These are phyloP conservation scores for Chiua virens DNA, from an alignment of 768 basidiomycete species.

Conservation along the genomic window DNA sequence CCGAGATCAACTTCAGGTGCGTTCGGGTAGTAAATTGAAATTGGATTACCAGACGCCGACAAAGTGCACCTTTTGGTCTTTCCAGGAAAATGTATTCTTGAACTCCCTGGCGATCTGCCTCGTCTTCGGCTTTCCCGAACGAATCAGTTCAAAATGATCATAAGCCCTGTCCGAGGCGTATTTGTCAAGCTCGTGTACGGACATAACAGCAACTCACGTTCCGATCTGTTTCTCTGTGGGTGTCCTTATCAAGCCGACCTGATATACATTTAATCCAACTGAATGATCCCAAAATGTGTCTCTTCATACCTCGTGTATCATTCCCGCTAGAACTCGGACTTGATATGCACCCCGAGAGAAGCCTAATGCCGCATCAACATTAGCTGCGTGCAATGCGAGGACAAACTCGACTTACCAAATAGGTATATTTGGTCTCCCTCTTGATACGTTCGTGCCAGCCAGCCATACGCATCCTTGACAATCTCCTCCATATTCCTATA, in stretches of 20 bases:
- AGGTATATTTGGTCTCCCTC: slow-evolving; percentile 35
- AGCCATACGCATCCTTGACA: slow-evolving; percentile 33
- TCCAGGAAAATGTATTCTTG: slow-evolving; percentile 46
- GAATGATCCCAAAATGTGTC: neutral
- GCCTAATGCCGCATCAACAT: slow-evolving; percentile 11
- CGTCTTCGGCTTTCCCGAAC: slow-evolving; percentile 14
- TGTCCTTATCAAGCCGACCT: slow-evolving; percentile 34
- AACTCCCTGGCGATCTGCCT: slow-evolving; percentile 29
- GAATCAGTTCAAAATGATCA: slow-evolving; percentile 13
- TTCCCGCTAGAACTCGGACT: slow-evolving; percentile 40
- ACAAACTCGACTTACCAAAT: slow-evolving; percentile 24
- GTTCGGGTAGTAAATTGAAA: slow-evolving; percentile 7
- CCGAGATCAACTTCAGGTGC: neutral
- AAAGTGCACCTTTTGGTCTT: slow-evolving; percentile 46
- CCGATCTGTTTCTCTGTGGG: slow-evolving; percentile 35
- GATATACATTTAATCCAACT: neutral
- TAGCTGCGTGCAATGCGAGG: neutral
- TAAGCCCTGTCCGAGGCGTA: slow-evolving; percentile 8
- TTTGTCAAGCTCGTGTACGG: neutral
- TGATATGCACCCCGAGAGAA: slow-evolving; percentile 48
- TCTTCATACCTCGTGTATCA: slow-evolving; percentile 35
- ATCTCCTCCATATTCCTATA: slow-evolving; percentile 37
- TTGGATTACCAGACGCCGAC: slow-evolving; percentile 54
- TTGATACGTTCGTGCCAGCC: slow-evolving; percentile 31
- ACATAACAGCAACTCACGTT: slow-evolving; percentile 8